Evolutionary conservation across 2,329 filamentous ascomycete genomes (phyloP).

Genomic region (Exutisphaerella laricina): DNA sequence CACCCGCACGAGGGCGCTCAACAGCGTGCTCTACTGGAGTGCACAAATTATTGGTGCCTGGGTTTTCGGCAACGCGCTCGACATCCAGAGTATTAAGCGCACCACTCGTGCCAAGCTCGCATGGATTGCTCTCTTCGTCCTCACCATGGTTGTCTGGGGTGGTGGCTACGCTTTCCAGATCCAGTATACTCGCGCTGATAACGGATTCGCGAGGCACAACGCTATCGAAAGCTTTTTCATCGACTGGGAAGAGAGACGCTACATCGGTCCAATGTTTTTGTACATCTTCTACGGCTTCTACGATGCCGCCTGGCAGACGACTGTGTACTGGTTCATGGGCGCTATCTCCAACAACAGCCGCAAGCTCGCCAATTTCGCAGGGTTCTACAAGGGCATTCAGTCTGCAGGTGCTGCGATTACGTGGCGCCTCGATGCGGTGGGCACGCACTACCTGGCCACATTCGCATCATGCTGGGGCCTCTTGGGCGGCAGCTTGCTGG

Average conservation of each 20-base stretch:
- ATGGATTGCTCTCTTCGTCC: conserved; percentile 55
- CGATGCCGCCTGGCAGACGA: conserved; percentile 86
- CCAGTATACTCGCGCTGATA: conserved; percentile 45
- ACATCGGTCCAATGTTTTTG: conserved; percentile 75
- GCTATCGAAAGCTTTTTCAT: conserved; percentile 32
- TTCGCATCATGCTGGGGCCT: conserved; percentile 74
- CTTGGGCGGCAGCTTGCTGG: conserved; percentile 64
- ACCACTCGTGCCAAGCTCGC: conserved; percentile 61
- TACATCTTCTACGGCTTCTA: conserved; percentile 89
- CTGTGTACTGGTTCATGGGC: conserved; percentile 94
- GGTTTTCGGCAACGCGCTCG: conserved; percentile 66
- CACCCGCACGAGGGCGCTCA: conserved; percentile 68
- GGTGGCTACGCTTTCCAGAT: conserved; percentile 74
- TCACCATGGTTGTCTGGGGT: conserved; percentile 78
- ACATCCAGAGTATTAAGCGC: conserved; percentile 54
- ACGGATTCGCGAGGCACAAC: not conserved
- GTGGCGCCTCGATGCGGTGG: conserved; percentile 61
- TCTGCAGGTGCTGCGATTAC: conserved; percentile 77
- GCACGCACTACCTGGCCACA: conserved; percentile 62
- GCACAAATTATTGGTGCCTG: conserved; percentile 73
- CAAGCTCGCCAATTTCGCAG: conserved; percentile 85
- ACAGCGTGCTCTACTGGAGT: conserved; percentile 68
- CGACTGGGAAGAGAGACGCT: conserved; percentile 65
- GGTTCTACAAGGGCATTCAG: conserved; percentile 86
- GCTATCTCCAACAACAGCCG: conserved; percentile 87